Percentiles rank a stretch among this genome's conserved stretches.
phyloP scores from a whole-genome alignment of 1,139 yeast genomes.

The Suhomyces maxii region DNA sequence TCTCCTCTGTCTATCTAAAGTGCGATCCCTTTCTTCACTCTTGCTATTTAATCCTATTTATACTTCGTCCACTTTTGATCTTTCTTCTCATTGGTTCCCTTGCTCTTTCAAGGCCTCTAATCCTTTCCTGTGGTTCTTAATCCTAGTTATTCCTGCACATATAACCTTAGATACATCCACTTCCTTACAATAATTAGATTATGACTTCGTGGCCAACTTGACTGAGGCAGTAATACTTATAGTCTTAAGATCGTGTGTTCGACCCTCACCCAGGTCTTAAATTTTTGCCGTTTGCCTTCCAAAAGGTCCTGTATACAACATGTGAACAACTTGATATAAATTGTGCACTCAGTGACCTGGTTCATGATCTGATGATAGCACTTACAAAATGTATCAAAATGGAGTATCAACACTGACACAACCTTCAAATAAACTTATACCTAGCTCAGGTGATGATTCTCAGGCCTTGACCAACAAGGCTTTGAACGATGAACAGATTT shows the following conservation, averaged over 20 bases:
- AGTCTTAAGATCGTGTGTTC: slow-evolving; percentile 49
- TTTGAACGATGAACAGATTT: slow-evolving; percentile 81
- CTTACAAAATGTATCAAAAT: slow-evolving; percentile 5
- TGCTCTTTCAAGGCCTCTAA: too few relatives aligned
- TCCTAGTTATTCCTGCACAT: too few relatives aligned
- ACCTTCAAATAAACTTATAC: neutral
- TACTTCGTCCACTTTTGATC: too few relatives aligned
- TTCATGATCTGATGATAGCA: slow-evolving; percentile 1
- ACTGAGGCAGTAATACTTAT: slow-evolving; percentile 60
- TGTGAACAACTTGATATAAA: slow-evolving; percentile 1
- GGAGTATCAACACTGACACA: slow-evolving; percentile 1
- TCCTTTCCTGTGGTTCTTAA: too few relatives aligned
- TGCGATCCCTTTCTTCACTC: too few relatives aligned
- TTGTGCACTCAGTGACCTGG: neutral
- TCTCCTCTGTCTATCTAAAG: too few relatives aligned
- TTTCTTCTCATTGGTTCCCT: too few relatives aligned
- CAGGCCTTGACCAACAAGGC: slow-evolving; percentile 45
- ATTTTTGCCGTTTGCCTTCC: neutral
- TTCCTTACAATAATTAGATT: neutral
- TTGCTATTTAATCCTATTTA: too few relatives aligned
- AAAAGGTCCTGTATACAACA: slow-evolving; percentile 4
- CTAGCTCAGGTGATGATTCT: slow-evolving; percentile 5
- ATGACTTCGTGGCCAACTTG: slow-evolving; percentile 57
- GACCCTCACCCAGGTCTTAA: slow-evolving; percentile 46
- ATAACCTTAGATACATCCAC: neutral